Percentiles rank a stretch among this genome's conserved stretches.
Conservation (phyloP, 306 rosid genomes). For the Pachyrhizus erosus region DNA sequence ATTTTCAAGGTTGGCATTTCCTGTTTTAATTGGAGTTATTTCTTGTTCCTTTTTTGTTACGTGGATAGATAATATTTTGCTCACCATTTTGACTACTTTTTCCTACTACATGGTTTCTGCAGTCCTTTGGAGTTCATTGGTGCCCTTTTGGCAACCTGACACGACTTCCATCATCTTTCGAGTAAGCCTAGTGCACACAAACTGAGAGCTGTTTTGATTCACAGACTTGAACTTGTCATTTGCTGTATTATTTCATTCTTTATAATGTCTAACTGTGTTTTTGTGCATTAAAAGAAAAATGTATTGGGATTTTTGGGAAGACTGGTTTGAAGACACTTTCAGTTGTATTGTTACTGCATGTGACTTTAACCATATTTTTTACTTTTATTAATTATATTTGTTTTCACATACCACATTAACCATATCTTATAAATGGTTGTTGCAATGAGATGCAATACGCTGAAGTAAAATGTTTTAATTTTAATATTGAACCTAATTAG, state of each 20-base stretch:
- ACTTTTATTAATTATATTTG: background rate
- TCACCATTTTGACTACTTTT: slow-evolving; percentile 25
- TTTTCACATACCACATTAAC: slow-evolving; percentile 1
- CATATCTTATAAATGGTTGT: slow-evolving; percentile 18
- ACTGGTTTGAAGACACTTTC: background rate
- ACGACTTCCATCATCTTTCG: slow-evolving; percentile 84
- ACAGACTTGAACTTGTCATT: background rate
- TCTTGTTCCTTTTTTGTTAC: slow-evolving; percentile 27
- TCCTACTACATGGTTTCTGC: slow-evolving; percentile 56
- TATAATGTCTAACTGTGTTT: background rate
- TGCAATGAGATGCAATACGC: slow-evolving; percentile 4
- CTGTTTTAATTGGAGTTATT: slow-evolving; percentile 1
- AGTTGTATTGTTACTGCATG: background rate
- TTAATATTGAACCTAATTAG: slow-evolving; percentile 12
- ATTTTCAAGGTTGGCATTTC: slow-evolving; percentile 28
- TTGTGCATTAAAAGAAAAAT: slow-evolving; percentile 4
- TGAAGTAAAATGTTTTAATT: background rate
- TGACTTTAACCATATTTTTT: background rate
- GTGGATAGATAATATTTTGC: background rate
- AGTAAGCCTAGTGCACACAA: slow-evolving; percentile 68
- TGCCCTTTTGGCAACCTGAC: slow-evolving; percentile 95
- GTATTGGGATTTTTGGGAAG: slow-evolving; percentile 21
- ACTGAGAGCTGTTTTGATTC: slow-evolving; percentile 28
- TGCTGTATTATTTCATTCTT: slow-evolving; percentile 19
- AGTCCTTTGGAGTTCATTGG: slow-evolving; percentile 99